Percentiles rank a stretch among this genome's conserved stretches.
These are phyloP conservation scores for Sporothrix curviconia DNA, from an alignment of 2,329 filamentous ascomycete genomes.

Conservation along the genomic window DNA sequence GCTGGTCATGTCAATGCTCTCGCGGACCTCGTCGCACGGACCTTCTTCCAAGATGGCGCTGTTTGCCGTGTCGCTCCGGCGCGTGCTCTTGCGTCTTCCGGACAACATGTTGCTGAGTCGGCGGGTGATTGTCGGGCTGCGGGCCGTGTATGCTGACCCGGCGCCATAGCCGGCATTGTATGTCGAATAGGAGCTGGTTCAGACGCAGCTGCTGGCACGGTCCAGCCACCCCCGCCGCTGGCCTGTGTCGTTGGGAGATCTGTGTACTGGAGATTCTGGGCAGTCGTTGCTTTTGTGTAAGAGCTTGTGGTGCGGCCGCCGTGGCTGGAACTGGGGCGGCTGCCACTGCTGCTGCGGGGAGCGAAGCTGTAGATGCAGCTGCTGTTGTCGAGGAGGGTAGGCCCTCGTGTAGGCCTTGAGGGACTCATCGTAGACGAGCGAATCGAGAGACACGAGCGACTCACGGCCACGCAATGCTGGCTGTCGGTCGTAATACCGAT, in stretches of 20 bases:
- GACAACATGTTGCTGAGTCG: conserved; percentile 12
- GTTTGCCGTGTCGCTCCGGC: conserved; percentile 20
- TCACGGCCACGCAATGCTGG: conserved; percentile 28
- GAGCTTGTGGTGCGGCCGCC: not conserved
- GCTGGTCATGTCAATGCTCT: conserved; percentile 30
- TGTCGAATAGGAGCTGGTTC: conserved; percentile 5
- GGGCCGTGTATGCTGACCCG: not conserved
- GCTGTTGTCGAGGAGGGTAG: not conserved
- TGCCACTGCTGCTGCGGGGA: not conserved
- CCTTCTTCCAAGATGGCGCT: conserved; percentile 32
- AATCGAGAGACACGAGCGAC: conserved; percentile 36
- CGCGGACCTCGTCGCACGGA: conserved; percentile 19
- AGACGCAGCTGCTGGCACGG: not conserved
- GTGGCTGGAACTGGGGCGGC: not conserved
- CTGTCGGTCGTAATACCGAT: not conserved
- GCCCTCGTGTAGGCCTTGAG: conserved; percentile 10
- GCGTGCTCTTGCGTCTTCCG: conserved; percentile 1
- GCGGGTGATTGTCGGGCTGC: conserved; percentile 2
- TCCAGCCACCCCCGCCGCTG: not conserved
- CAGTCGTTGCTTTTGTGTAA: no score
- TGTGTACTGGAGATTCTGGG: conserved; percentile 1
- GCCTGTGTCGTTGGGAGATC: not conserved
- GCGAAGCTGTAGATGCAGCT: not conserved
- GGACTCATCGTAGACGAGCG: conserved; percentile 17
- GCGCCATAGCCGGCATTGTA: conserved; percentile 10